These are phyloP conservation scores for Microbotryum lychnidis-dioicae DNA, from an alignment of 1,284 basidiomycete genomes.

Conservation along the genomic window DNA sequence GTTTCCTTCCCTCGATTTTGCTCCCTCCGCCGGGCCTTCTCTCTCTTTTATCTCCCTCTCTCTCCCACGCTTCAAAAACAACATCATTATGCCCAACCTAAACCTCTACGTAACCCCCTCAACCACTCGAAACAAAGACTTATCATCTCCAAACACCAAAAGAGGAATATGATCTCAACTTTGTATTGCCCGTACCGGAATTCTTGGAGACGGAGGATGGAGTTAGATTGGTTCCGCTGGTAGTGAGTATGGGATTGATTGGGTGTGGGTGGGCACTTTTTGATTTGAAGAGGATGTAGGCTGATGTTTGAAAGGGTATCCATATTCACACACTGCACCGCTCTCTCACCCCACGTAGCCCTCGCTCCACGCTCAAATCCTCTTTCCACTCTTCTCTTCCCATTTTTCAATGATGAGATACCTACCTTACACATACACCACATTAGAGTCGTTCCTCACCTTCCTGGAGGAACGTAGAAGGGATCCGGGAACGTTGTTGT, in stretches of 20 bases:
- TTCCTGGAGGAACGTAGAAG: not conserved
- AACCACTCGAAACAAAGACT: not conserved
- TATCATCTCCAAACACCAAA: not conserved
- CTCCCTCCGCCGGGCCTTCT: no score
- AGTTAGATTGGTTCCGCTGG: conserved; percentile 5
- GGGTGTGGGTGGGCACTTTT: no score
- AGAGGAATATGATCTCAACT: conserved; percentile 13
- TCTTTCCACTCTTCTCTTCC: not conserved
- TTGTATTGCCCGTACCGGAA: not conserved
- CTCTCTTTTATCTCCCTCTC: no score
- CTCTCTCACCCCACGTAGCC: no score
- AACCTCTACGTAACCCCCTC: not conserved
- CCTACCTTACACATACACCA: conserved; percentile 16
- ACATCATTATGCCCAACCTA: not conserved
- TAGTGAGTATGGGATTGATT: conserved; percentile 1
- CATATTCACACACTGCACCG: not conserved
- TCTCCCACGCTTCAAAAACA: no score
- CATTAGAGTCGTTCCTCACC: conserved; percentile 16
- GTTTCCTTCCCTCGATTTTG: no score
- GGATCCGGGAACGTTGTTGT: not conserved
- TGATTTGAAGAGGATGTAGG: no score
- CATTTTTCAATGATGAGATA: not conserved
- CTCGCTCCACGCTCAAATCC: not conserved
- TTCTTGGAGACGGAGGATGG: not conserved
- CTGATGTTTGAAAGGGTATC: not conserved